Evolutionary conservation across 2,329 filamentous ascomycete genomes (phyloP).

Genomic region (Coleophoma crateriformis): DNA sequence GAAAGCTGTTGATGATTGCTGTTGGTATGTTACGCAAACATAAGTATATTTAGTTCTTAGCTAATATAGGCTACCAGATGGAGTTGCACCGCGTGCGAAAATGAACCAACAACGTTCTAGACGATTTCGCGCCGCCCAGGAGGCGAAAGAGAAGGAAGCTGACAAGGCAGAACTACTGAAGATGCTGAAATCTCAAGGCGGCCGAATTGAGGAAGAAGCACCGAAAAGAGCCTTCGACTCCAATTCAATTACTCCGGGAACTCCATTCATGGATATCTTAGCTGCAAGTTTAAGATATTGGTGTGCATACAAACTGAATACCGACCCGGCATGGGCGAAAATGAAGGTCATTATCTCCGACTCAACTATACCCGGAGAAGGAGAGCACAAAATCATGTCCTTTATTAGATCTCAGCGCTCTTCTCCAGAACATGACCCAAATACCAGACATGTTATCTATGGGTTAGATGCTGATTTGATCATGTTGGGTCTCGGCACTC

Average conservation of each 20-base stretch:
- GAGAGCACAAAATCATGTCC: conserved; percentile 99
- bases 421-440: conserved; percentile 88
- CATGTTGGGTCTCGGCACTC: conserved; percentile 94
- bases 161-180: conserved; percentile 87
- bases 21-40: conserved; percentile 57
- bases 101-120: conserved; percentile 99
- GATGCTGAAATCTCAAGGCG: conserved; percentile 72
- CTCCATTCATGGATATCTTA: conserved; percentile 97
- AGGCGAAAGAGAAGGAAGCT: conserved; percentile 88
- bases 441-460: conserved; percentile 97
- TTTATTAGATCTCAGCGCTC: conserved; percentile 91
- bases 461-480: conserved; percentile 97
- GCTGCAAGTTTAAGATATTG: conserved; percentile 89
- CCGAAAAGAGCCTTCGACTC: conserved; percentile 90
- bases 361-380: conserved; percentile 94
- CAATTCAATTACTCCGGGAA: conserved; percentile 86
- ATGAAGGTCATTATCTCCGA: conserved; percentile 98
- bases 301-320: conserved; percentile 97
- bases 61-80: conserved; percentile 50
- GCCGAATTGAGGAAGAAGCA: conserved; percentile 54
- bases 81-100: conserved; percentile 94
- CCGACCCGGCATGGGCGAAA: conserved; percentile 90
- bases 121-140: conserved; percentile 89
- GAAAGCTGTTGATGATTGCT: conserved; percentile 95
- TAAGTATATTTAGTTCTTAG: neutral